Evolutionary conservation across 768 basidiomycete species (phyloP), one percentile per base, ranked within the genome.

Genomic region (Clitopilus passeckerianus): DNA sequence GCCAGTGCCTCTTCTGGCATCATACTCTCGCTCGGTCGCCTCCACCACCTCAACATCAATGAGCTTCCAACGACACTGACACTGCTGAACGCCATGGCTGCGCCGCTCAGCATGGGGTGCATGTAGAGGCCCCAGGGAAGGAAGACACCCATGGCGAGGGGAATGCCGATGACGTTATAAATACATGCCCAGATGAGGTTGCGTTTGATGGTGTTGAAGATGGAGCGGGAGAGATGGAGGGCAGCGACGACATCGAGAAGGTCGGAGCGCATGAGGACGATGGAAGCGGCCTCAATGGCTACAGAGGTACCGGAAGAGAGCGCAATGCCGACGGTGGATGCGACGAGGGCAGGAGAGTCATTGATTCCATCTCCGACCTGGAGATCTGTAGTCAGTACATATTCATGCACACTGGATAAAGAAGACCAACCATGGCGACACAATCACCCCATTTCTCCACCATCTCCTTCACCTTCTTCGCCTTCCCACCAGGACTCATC

Each of bases 351-450:
- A 1, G 95, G 96, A 1, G 96, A 98, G 70, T 99, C 97, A 71
- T 99, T 98, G 77, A 98, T 97, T 34, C 97, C 97, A 72, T 99
- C 97, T 22, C 97, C 97, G 41, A 99, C 94, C 94, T 95, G 62
- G 20, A 61, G 24, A 56, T 59, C 10, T 14, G 34, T 12, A 20
- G 46, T 59, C 18, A 57, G 34, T 10, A 12, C 46, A 35, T 53
- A 57, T 27, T 50, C 37, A 60, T 41, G 23, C n/a, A 4, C 12
- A 5, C 8, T 16, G 22, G n/a, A 58, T 59, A 34, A 57, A 54
- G 20, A 4, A 30, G 15, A 75, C 82, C 59, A 67, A 93, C 95
- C 96, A 98, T 97, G 2, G 94, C 95, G 34, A 98, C 89, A 27
- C 89, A 90, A 9, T 81, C 81, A 1, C 80, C 82, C 53, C 87